Base-by-base conservation (phyloP, 192 early-diverging fungal species). In the Entomortierella chlamydospora region DNA sequence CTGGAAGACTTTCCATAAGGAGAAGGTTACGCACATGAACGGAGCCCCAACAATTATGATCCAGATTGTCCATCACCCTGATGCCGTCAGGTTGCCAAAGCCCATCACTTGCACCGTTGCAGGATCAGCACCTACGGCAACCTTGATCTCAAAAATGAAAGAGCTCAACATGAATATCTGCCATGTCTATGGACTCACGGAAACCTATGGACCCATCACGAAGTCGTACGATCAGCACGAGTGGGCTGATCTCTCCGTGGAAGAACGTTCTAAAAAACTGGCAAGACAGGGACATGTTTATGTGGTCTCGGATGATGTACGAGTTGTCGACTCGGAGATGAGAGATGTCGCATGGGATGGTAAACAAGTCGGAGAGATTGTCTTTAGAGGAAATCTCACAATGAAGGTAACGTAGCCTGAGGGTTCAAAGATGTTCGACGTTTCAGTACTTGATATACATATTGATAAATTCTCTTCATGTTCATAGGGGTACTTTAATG, bases 111-210 rank as follows among this genome's bases (percentile, higher is more conserved):
- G 73, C 29, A 78, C 77, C 26, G 73, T 87, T 22, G 77, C 76
- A 50, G 88, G 87, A 3, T 85, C 89, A 11, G 83, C 88, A 4
- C 82, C 88, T 1, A 83, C 84, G 4, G 79, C 85, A 18, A 86
- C 85, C 1, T 69, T 88, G 41, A 80, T 91, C 43, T 81, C 57
- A 29, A 31, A 67, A 10, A 81, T 91, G 82, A 82, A 80, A 41
- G 68, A 81, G 2, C 56, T 91, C n/a, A 83, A 84, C 47, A 70
- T 91, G 56, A 68, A 81, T 56, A 86, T 87, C 12, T 71, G 82
- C 30, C 89, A 91, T 39, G 85, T 91, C 11, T 91, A 91, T 67
- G 89, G 89, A 29, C 73, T 91, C 17, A 91, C 89, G 0, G 89
- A 91, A 60, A 87, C 86, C 0, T 87, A 88, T 60, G 88, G 89